These are phyloP conservation scores for Phaeosphaeria sp. DNA, from an alignment of 2,329 filamentous ascomycete species.

Conservation along the genomic window DNA sequence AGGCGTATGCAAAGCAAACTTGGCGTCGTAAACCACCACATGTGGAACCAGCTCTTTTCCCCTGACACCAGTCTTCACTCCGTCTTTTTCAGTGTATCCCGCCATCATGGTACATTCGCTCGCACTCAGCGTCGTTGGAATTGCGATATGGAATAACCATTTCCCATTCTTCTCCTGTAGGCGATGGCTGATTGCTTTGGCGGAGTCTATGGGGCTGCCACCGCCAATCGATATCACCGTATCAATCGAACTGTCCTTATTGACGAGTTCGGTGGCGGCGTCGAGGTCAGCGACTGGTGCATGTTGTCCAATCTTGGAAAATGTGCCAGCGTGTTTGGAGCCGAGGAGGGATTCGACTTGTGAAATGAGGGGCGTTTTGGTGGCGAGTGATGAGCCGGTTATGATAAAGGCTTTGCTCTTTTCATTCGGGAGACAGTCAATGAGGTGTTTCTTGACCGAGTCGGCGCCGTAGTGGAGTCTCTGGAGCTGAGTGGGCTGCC, in stretches of 20 bases:
- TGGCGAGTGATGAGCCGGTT: constrained; percentile 61
- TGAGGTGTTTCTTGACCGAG: constrained; percentile 56
- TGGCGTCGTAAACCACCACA: constrained; percentile 61
- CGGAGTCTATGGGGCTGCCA: constrained; percentile 60
- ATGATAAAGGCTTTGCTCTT: constrained; percentile 64
- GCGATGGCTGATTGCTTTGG: constrained; percentile 48
- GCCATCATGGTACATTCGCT: constrained; percentile 62
- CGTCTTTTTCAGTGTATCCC: constrained; percentile 58
- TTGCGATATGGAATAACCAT: constrained; percentile 47
- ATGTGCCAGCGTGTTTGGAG: constrained; percentile 59
- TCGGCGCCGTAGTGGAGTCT: constrained; percentile 58
- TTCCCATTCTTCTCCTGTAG: constrained; percentile 43
- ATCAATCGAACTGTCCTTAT: constrained; percentile 56
- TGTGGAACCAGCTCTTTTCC: constrained; percentile 53
- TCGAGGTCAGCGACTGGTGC: constrained; percentile 62
- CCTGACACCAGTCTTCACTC: constrained; percentile 58
- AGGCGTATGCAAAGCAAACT: constrained; percentile 60
- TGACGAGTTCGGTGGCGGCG: constrained; percentile 57
- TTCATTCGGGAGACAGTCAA: constrained; percentile 51
- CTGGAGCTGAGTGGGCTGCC: constrained; percentile 58
- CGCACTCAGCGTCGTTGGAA: constrained; percentile 54
- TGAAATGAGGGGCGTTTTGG: constrained; percentile 60
- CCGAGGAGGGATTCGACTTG: constrained; percentile 58
- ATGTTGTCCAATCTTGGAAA: constrained; percentile 62
- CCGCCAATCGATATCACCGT: constrained; percentile 63